Conservation (phyloP, 2,329 filamentous ascomycete species). For the Aspergillus japonicus region DNA sequence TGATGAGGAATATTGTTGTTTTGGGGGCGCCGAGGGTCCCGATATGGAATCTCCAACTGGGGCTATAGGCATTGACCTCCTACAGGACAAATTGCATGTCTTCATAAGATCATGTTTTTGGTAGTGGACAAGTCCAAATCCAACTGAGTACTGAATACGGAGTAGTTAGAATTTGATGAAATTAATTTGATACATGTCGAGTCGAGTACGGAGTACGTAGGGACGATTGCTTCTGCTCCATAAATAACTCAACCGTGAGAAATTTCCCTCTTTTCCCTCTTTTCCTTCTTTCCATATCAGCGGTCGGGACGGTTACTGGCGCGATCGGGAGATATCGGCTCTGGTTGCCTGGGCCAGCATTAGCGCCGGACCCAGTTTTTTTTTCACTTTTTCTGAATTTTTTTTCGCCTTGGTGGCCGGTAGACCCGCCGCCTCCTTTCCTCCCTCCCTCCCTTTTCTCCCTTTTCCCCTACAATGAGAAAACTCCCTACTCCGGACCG, state of each 20-base stretch:
- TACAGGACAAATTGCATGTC: not conserved
- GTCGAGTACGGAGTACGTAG: not conserved
- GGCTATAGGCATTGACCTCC: not conserved
- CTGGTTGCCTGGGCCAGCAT: conserved; percentile 26
- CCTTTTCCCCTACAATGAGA: conserved; percentile 7
- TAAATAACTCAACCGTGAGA: conserved; percentile 2
- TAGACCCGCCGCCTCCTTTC: not conserved
- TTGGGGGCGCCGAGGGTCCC: not conserved
- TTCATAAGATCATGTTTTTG: not conserved
- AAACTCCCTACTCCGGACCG: conserved; percentile 8
- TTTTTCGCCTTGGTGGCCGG: not conserved
- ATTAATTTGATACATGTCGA: too few relatives aligned
- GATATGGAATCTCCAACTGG: not conserved
- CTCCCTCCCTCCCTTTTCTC: conserved; percentile 3
- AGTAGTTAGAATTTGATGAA: not conserved
- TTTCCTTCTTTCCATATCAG: not conserved
- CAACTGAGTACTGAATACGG: not conserved
- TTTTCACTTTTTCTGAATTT: conserved; percentile 16
- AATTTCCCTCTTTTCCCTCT: not conserved
- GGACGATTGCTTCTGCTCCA: not conserved
- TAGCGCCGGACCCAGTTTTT: conserved; percentile 25
- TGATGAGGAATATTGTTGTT: not conserved
- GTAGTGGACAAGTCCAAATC: not conserved
- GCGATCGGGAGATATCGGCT: conserved; percentile 43
- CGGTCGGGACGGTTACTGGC: conserved; percentile 21